A percentile compares a stretch with the other conserved stretches of the same genome.
phyloP scores from a whole-genome alignment of 2,329 filamentous ascomycete species.

The Hansfordia pulvinata region DNA sequence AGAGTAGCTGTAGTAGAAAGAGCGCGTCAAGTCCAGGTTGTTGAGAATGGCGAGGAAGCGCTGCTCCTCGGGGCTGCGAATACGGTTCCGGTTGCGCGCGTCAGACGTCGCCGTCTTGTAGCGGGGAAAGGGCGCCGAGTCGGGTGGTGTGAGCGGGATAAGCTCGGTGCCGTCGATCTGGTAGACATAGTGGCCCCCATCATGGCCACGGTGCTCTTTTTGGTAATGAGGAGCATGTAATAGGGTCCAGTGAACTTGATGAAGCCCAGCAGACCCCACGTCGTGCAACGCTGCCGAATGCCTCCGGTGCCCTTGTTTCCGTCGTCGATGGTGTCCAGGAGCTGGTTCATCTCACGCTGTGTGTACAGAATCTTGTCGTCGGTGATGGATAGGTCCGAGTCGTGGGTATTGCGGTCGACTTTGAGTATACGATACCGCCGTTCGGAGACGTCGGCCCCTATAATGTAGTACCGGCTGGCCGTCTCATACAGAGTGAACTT shows the following conservation, averaged over 20 bases:
- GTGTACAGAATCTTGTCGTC: constrained; percentile 95
- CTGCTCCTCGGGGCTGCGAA: constrained; percentile 82
- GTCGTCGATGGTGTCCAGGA: constrained; percentile 90
- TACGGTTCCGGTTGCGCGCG: too few species aligned
- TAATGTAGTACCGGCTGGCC: constrained; percentile 82
- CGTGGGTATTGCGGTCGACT: constrained; percentile 78
- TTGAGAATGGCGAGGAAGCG: constrained; percentile 81
- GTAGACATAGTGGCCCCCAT: constrained; percentile 89
- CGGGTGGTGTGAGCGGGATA: constrained; percentile 68
- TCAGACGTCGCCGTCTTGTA: constrained; percentile 49
- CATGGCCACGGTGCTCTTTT: constrained; percentile 91
- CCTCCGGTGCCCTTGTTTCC: constrained; percentile 87
- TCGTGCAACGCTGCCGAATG: constrained; percentile 76
- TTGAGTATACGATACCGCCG: constrained; percentile 83
- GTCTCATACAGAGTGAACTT: constrained; percentile 98
- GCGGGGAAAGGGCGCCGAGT: too few species aligned
- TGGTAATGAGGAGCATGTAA: constrained; percentile 95
- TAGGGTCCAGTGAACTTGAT: constrained; percentile 91
- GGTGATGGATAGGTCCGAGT: constrained; percentile 64
- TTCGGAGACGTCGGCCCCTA: constrained; percentile 84
- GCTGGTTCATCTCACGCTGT: constrained; percentile 79
- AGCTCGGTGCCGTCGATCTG: constrained; percentile 90
- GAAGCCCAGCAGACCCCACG: constrained; percentile 90
- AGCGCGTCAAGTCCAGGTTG: constrained; percentile 78
- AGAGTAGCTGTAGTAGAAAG: constrained; percentile 97